Percentiles rank a stretch among this genome's conserved stretches.
phyloP scores from a whole-genome alignment of 129 eudicot species.

The Chrysanthemum seticuspe region DNA sequence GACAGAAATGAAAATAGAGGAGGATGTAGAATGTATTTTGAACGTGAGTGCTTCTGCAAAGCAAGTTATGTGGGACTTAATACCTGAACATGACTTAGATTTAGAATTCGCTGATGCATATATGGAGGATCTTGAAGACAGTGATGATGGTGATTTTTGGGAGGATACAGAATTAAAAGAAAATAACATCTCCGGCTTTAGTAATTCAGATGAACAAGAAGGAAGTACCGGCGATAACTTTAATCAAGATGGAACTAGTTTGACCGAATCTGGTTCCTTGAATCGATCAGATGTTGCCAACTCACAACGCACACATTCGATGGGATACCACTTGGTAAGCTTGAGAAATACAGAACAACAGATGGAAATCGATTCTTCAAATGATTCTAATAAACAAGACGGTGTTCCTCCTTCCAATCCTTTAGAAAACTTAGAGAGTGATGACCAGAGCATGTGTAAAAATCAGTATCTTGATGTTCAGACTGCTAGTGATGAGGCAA shows the following conservation, averaged over 20 bases:
- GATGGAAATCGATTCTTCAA: not conserved
- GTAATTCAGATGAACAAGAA: slow-evolving; percentile 17
- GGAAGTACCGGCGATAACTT: slow-evolving; percentile 43
- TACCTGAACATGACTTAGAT: slow-evolving; percentile 40
- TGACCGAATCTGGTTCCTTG: not conserved
- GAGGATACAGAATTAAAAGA: slow-evolving; percentile 26
- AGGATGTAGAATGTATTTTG: slow-evolving; percentile 63
- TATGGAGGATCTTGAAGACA: slow-evolving; percentile 55
- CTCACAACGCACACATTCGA: slow-evolving; percentile 1
- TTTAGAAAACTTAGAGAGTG: slow-evolving; percentile 6
- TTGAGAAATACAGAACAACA: slow-evolving; percentile 13
- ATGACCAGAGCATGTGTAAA: slow-evolving; percentile 27
- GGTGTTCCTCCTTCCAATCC: not conserved
- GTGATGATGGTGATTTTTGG: slow-evolving; percentile 34
- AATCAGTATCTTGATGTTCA: slow-evolving; percentile 62
- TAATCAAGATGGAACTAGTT: not conserved
- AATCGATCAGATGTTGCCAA: not conserved
- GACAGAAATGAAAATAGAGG: slow-evolving; percentile 39
- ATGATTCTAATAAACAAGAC: slow-evolving; percentile 6
- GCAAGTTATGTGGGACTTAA: slow-evolving; percentile 60
- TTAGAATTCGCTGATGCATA: slow-evolving; percentile 72
- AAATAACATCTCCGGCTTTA: slow-evolving; percentile 4
- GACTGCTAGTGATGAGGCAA: slow-evolving; percentile 69
- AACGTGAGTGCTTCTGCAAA: slow-evolving; percentile 56
- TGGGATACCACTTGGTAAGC: slow-evolving; percentile 28